Conservation (phyloP, 2,329 filamentous ascomycete genomes). For the Exophiala phaeomuriformis region DNA sequence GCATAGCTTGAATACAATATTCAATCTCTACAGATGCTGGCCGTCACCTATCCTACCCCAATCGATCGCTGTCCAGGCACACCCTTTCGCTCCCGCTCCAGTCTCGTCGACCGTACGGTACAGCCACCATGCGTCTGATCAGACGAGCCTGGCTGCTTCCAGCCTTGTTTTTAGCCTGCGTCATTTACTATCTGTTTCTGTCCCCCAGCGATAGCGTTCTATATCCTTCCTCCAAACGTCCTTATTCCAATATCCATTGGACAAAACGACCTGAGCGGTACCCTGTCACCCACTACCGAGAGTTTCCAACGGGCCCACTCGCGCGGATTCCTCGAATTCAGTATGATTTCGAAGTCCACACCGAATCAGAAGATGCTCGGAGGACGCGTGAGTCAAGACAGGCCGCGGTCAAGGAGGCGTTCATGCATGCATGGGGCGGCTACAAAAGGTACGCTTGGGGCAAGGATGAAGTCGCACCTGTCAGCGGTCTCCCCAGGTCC, state of each 20-base stretch:
- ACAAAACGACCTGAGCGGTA: conserved; percentile 21
- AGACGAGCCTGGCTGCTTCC: conserved; percentile 24
- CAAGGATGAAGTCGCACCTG: conserved; percentile 55
- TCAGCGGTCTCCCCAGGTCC: conserved; percentile 47
- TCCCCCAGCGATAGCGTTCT: conserved; percentile 6
- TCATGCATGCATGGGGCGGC: conserved; percentile 51
- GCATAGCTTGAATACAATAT: background rate
- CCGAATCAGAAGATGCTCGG: conserved; percentile 16
- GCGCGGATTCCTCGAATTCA: conserved; percentile 24
- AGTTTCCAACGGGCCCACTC: conserved; percentile 21
- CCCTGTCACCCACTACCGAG: conserved; percentile 17
- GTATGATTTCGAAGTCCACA: conserved; percentile 20
- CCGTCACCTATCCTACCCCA: background rate
- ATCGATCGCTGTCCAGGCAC: background rate
- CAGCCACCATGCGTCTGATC: conserved; percentile 20
- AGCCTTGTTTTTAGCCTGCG: conserved; percentile 16
- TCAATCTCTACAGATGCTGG: background rate
- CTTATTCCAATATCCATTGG: conserved; percentile 15
- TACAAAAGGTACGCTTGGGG: conserved; percentile 60
- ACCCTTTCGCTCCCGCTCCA: background rate
- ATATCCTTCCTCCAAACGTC: background rate
- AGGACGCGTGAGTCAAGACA: conserved; percentile 29
- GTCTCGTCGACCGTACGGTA: background rate
- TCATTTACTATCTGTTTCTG: conserved; percentile 24
- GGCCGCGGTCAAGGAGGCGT: conserved; percentile 45